Evolutionary conservation across 257 asterid genomes (phyloP).

Genomic region (Haberlea rhodopensis): DNA sequence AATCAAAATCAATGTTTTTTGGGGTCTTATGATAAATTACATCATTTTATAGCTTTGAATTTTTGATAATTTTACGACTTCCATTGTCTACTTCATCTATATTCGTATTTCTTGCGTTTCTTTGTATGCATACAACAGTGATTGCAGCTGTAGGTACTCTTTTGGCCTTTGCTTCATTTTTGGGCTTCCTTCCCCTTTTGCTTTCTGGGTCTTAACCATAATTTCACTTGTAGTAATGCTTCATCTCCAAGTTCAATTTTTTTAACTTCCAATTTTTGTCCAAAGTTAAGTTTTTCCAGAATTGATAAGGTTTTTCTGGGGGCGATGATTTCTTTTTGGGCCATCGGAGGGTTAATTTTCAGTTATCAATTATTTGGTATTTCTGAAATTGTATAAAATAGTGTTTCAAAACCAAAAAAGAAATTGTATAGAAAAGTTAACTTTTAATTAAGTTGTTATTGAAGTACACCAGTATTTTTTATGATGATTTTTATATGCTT

Average conservation of each 20-base stretch:
- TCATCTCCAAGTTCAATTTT: conserved; percentile 34
- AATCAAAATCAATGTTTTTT: neutral
- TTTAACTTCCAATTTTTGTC: conserved; percentile 22
- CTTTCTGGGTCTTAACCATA: conserved; percentile 10
- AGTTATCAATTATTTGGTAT: neutral
- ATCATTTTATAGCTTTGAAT: conserved; percentile 7
- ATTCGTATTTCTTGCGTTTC: conserved; percentile 30
- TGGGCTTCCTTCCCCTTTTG: conserved; percentile 40
- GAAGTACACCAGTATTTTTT: conserved; percentile 14
- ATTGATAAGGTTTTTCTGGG: conserved; percentile 18
- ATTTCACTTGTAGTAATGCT: conserved; percentile 27
- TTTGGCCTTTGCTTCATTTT: conserved; percentile 42
- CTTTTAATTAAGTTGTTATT: conserved; percentile 8
- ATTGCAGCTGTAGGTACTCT: conserved; percentile 43
- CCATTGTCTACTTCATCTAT: conserved; percentile 11
- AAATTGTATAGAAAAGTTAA: neutral
- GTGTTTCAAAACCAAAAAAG: no score
- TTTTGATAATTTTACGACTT: conserved; percentile 17
- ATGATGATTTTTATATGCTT: conserved; percentile 31
- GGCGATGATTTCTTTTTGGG: neutral
- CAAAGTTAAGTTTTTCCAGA: conserved; percentile 24
- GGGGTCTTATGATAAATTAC: neutral
- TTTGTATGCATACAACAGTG: conserved; percentile 38
- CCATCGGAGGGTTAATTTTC: neutral
- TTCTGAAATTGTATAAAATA: no score